phyloP scores from a whole-genome alignment of 345 rosid species.

The Arabidopsis arenosa region DNA sequence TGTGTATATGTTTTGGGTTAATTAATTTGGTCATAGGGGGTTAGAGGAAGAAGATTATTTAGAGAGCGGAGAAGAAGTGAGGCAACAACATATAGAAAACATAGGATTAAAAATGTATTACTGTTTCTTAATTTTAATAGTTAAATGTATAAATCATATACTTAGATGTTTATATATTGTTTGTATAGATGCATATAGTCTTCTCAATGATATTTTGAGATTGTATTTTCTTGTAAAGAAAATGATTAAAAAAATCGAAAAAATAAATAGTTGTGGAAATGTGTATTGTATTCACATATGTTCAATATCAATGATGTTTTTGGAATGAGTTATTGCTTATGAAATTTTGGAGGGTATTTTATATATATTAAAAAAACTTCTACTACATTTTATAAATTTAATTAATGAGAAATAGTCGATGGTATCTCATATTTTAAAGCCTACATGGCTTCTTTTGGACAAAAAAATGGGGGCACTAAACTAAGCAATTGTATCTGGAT shows the following conservation, averaged over 20 bases:
- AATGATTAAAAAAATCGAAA: background rate
- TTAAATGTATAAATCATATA: constrained; percentile 24
- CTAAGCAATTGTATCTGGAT: background rate
- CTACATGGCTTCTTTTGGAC: background rate
- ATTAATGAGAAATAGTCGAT: background rate
- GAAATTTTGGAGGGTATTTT: background rate
- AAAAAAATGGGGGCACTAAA: background rate
- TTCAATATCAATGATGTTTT: background rate
- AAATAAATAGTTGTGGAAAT: constrained; percentile 8
- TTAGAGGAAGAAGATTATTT: constrained; percentile 34
- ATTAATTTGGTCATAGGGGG: constrained; percentile 35
- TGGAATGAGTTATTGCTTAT: background rate
- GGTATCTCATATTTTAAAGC: background rate
- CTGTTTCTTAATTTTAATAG: constrained; percentile 6
- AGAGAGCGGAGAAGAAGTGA: constrained; percentile 24
- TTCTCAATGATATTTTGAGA: constrained; percentile 18
- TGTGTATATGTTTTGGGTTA: constrained; percentile 43
- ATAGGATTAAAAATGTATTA: constrained; percentile 16
- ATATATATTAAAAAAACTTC: too few relatives aligned
- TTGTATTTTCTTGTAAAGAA: constrained; percentile 33
- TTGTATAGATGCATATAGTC: constrained; percentile 34
- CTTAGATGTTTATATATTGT: constrained; percentile 26
- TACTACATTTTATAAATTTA: background rate
- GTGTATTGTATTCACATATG: background rate
- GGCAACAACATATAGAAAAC: constrained; percentile 37